A percentile compares a stretch with the other conserved stretches of the same genome.
These are phyloP conservation scores for Fagopyrum tataricum DNA, from an alignment of 148 eudicot genomes.

Conservation along the genomic window DNA sequence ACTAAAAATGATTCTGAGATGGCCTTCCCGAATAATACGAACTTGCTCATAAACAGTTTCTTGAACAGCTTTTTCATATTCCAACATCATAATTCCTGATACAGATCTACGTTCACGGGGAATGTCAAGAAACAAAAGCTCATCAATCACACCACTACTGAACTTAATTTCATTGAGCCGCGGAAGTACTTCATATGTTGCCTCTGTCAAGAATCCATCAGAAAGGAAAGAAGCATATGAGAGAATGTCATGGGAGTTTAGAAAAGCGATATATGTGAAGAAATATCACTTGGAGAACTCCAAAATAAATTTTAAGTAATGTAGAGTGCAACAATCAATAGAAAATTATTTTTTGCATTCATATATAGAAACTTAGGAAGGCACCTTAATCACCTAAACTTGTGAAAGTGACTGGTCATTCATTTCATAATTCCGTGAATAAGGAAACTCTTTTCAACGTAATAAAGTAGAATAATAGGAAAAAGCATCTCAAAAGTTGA, in stretches of 20 bases:
- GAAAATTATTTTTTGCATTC: not conserved
- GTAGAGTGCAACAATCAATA: not conserved
- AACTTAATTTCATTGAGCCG: conserved; percentile 91
- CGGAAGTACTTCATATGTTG: conserved; percentile 91
- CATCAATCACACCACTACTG: conserved; percentile 87
- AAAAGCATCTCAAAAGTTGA: not conserved
- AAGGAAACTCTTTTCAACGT: not conserved
- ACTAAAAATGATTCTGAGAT: conserved; percentile 72
- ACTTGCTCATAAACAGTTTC: conserved; percentile 93
- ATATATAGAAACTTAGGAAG: not conserved
- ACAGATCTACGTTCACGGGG: conserved; percentile 76
- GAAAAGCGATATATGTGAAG: not conserved
- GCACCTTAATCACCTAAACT: not conserved
- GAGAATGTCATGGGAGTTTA: not conserved
- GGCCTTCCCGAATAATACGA: conserved; percentile 91
- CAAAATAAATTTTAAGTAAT: not conserved
- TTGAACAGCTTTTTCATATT: conserved; percentile 85
- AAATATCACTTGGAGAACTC: not conserved
- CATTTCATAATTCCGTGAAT: not conserved
- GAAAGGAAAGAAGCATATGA: not conserved
- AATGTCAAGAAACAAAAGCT: conserved; percentile 75
- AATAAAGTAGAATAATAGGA: not conserved
- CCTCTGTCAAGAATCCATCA: conserved; percentile 46
- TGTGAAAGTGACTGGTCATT: not conserved
- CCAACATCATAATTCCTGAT: conserved; percentile 77